Base-by-base conservation (phyloP, 768 basidiomycete species). In the Cystofilobasidium macerans region DNA sequence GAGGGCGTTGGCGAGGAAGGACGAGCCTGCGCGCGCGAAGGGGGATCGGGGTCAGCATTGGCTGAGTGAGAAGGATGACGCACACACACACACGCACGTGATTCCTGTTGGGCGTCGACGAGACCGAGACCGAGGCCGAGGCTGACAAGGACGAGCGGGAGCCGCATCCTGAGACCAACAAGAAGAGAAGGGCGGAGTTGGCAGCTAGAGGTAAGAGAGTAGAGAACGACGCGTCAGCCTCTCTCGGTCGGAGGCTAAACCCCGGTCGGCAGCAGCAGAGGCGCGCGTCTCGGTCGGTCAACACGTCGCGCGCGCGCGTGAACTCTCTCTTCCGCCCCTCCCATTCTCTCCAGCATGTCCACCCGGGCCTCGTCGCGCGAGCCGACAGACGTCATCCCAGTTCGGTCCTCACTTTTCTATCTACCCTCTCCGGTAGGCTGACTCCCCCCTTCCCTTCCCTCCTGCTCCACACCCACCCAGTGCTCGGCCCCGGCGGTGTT, bases 401-500 rank as follows among this genome's bases (percentile, higher is more conserved):
- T 54, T 13, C 6, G 51, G 28, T 7, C 24, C 48, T 28, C 6
- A 9, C 5, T 28, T 18, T 54, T 13, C 5, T 54, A n/a, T n/a
- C n/a, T n/a, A n/a, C 28, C 3, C 28, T 16, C 48, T 24, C 45
- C 16, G 20, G 12, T 18, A 22, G 24, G 48, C 48, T 51, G 48
- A 51, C 48, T 24, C 48, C 4, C 48, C 51, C 30, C 13, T 1
- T 4, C n/a, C 28, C 16, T 26, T 3, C 26, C n/a, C 28, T 11
- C 4, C 26, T 54, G 51, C 51, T 54, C 28, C n/a, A 51, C 51
- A 20, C 14, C 28, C 14, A 11, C 22, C n/a, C 51, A 54, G 57
- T 43, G 59, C 12, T 9, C 57, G 1, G 45, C 38, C 22, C 33
- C 28, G 28, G 61, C 61, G 33, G 62, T 68, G 40, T 58, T 72